These are phyloP conservation scores for Phytophthora fragariae DNA, from an alignment of 352 stramenopile genomes.

Conservation along the genomic window DNA sequence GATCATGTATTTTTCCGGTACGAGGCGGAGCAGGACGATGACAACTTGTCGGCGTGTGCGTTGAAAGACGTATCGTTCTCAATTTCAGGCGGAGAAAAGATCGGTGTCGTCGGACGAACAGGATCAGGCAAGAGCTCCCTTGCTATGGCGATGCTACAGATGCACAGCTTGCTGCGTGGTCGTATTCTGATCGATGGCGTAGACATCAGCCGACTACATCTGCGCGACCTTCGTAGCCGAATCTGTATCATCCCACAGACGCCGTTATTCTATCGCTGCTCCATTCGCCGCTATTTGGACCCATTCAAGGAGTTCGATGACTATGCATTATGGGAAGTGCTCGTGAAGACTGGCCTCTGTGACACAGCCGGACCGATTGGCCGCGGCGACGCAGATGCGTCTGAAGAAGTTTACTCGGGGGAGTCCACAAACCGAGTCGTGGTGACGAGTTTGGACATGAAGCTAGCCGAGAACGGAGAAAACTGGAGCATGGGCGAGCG, in stretches of 20 bases:
- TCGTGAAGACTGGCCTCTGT: constrained; percentile 52
- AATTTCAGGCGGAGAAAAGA: constrained; percentile 54
- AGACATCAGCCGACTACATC: constrained; percentile 63
- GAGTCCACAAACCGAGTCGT: constrained; percentile 13
- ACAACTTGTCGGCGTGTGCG: constrained; percentile 43
- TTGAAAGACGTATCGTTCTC: constrained; percentile 62
- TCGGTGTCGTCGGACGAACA: constrained; percentile 66
- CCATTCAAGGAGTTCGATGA: constrained; percentile 88
- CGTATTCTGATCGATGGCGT: constrained; percentile 92
- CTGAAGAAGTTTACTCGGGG: constrained; percentile 43
- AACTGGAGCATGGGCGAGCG: constrained; percentile 97
- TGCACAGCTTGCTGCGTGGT: constrained; percentile 51
- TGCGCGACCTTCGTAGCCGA: constrained; percentile 53
- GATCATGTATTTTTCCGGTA: constrained; percentile 88
- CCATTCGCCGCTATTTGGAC: constrained; percentile 93
- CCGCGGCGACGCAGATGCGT: constrained; percentile 52
- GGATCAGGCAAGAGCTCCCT: constrained; percentile 67
- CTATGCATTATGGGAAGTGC: constrained; percentile 54
- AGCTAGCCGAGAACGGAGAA: constrained; percentile 86
- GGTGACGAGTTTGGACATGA: constrained; percentile 37
- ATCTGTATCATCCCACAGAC: constrained; percentile 88
- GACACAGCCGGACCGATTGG: constrained; percentile 75
- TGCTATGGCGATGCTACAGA: constrained; percentile 64
- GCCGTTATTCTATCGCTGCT: constrained; percentile 93
- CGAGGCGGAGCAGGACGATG: constrained; percentile 42